Percentiles rank a stretch among this genome's conserved stretches.
Evolutionary conservation across 768 basidiomycete species (phyloP).

Genomic region (Boletus reticulatus): DNA sequence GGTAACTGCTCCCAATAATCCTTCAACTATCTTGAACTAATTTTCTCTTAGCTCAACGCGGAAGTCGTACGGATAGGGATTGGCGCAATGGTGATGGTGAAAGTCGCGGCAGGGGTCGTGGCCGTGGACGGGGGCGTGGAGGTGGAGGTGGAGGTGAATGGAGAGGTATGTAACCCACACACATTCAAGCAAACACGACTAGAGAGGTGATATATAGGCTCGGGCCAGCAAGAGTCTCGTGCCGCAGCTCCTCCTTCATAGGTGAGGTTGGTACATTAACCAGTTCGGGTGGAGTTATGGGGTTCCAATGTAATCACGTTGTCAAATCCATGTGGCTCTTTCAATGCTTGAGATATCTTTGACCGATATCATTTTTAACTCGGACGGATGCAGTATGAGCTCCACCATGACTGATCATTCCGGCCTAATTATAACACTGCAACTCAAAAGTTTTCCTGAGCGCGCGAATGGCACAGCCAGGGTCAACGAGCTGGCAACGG

Average conservation of each 20-base stretch:
- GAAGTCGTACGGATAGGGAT: conserved; percentile 37
- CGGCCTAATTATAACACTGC: background rate
- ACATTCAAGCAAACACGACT: background rate
- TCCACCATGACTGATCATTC: background rate
- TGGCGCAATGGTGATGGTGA: conserved; percentile 47
- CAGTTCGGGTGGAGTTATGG: background rate
- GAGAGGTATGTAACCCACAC: conserved; percentile 31
- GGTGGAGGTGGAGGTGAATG: conserved; percentile 37
- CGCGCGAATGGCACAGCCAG: background rate
- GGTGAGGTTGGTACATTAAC: background rate
- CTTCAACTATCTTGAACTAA: background rate
- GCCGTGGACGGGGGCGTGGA: conserved; percentile 44
- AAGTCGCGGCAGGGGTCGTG: conserved; percentile 40
- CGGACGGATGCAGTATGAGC: background rate
- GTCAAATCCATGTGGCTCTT: conserved; percentile 3
- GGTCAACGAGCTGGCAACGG: background rate
- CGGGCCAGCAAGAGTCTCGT: conserved; percentile 23
- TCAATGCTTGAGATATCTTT: background rate
- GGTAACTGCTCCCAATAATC: conserved; percentile 8
- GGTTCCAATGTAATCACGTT: background rate
- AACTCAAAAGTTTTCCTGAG: background rate
- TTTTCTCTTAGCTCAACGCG: conserved; percentile 10
- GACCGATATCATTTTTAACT: no score
- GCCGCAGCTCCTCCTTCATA: conserved; percentile 17
- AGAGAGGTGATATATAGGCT: conserved; percentile 10